phyloP scores from a whole-genome alignment of 2,329 filamentous ascomycete genomes.

The Fusarium musae region DNA sequence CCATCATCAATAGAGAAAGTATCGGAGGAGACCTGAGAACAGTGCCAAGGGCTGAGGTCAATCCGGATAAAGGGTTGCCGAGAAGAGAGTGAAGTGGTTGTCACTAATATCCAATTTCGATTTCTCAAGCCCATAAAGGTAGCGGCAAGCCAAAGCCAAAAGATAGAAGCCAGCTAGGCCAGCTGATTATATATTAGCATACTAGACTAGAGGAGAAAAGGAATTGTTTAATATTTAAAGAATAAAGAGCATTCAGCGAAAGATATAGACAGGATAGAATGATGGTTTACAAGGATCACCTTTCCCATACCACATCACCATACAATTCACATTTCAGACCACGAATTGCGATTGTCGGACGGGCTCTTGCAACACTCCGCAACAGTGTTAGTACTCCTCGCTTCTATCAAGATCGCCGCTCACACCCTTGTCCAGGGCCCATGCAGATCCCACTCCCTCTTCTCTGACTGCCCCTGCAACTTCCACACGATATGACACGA shows the following conservation, averaged over 20 bases:
- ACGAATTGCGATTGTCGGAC: slow-evolving; percentile 29
- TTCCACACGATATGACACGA: slow-evolving; percentile 30
- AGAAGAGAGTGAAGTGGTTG: slow-evolving; percentile 19
- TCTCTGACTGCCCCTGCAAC: slow-evolving; percentile 2
- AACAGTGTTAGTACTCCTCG: slow-evolving; percentile 5
- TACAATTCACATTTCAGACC: slow-evolving; percentile 8
- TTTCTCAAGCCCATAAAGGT: slow-evolving; percentile 23
- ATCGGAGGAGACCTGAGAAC: not conserved
- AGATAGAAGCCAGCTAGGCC: not conserved
- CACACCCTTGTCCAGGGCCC: slow-evolving; percentile 23
- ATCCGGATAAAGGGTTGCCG: slow-evolving; percentile 31
- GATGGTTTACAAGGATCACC: slow-evolving; percentile 17
- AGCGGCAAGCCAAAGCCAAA: slow-evolving; percentile 30
- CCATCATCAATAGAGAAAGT: too few species aligned
- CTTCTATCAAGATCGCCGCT: slow-evolving; percentile 33
- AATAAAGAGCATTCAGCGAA: not conserved
- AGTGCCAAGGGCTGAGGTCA: slow-evolving; percentile 27
- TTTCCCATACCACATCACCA: slow-evolving; percentile 23
- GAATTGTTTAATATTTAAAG: not conserved
- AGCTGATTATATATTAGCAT: slow-evolving; percentile 1
- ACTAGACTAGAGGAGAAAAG: not conserved
- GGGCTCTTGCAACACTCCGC: slow-evolving; percentile 25
- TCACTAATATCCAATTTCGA: slow-evolving; percentile 31
- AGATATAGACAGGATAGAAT: too few species aligned
- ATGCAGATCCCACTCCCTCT: slow-evolving; percentile 26